Percentiles rank a stretch among this genome's conserved stretches.
Conservation (phyloP, 2,329 filamentous ascomycete species). For the Colletotrichum theobromicola region DNA sequence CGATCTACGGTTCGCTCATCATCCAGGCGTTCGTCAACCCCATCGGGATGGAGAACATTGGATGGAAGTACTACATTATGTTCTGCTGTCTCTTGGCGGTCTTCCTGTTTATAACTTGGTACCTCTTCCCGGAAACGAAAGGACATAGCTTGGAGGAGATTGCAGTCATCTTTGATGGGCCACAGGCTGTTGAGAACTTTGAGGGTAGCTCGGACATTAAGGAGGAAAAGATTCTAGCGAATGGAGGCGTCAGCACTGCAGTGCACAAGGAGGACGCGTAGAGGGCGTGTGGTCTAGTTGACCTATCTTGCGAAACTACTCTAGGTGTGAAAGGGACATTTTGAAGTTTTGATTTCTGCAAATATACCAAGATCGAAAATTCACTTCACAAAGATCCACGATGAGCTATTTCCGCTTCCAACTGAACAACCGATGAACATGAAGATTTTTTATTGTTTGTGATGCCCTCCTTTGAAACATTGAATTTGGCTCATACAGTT, state of each 20-base stretch:
- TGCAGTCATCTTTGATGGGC: conserved; percentile 29
- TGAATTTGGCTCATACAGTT: not conserved
- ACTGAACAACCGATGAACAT: too few species aligned
- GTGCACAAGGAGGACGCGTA: conserved; percentile 2
- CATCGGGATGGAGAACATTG: conserved; percentile 38
- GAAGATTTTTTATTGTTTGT: too few species aligned
- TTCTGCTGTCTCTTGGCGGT: conserved; percentile 35
- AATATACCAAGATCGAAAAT: not conserved
- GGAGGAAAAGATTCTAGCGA: conserved; percentile 1
- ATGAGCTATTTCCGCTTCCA: rapidly evolving
- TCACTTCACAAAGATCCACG: not conserved
- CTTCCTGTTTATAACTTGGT: conserved; percentile 39
- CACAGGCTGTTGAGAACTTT: not conserved
- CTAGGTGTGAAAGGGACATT: rapidly evolving
- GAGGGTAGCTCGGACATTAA: not conserved
- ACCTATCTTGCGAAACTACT: not conserved
- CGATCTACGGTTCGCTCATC: conserved; percentile 26
- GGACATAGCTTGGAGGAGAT: conserved; percentile 32
- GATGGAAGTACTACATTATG: conserved; percentile 46
- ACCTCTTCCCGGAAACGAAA: conserved; percentile 34
- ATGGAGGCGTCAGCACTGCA: not conserved
- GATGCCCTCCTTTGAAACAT: too few species aligned
- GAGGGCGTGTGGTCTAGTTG: not conserved
- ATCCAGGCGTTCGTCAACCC: conserved; percentile 43
- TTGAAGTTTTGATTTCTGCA: not conserved